Evolutionary conservation across 208 protist genomes (phyloP).

Genomic region (Acanthamoeba sp.): DNA sequence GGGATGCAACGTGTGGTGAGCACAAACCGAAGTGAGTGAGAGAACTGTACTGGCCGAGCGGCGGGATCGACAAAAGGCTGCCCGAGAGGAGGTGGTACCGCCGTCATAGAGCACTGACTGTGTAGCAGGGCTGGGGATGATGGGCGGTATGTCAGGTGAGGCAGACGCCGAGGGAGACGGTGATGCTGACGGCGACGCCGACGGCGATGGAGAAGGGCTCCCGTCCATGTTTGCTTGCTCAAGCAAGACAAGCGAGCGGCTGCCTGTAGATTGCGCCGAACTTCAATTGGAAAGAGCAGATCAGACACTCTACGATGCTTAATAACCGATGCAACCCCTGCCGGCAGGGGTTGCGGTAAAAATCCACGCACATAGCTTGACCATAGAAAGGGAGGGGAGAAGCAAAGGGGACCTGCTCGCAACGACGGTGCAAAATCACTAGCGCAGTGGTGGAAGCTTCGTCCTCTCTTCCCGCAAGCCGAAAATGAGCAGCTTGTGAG

Average conservation of each 20-base stretch:
- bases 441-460: not conserved
- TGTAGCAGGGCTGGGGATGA: conserved; percentile 24
- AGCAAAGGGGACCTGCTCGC: no score
- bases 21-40: no score
- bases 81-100: not conserved
- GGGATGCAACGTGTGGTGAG: not conserved
- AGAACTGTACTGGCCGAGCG: not conserved
- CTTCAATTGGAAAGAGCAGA: no score
- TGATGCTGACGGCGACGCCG: not conserved
- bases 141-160: not conserved
- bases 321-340: no score
- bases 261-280: no score
- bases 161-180: not conserved
- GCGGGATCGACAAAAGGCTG: no score
- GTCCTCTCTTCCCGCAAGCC: not conserved
- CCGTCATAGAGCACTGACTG: conserved; percentile 9
- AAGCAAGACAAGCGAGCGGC: not conserved
- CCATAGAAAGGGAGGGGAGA: no score
- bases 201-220: conserved; percentile 10
- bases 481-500: not conserved
- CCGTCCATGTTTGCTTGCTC: not conserved
- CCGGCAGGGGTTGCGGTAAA: no score
- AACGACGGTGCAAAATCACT: not conserved
- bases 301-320: no score
- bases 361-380: no score